A percentile compares a stretch with the other conserved stretches of the same genome.
These are phyloP conservation scores for Pythium coloratum DNA, from an alignment of 352 stramenopile genomes.

Conservation along the genomic window DNA sequence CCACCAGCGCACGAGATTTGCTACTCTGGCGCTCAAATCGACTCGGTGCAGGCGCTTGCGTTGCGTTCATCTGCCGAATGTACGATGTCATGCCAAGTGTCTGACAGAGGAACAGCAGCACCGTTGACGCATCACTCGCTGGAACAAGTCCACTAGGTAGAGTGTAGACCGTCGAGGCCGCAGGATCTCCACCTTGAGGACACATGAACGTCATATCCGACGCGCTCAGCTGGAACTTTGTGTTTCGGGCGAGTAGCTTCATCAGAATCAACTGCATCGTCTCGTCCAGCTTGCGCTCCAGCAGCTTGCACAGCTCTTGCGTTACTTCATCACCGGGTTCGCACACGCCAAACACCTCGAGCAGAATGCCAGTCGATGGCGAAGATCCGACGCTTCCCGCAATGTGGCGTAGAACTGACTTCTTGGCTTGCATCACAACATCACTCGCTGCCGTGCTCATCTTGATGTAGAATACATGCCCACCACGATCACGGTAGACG, in stretches of 20 bases:
- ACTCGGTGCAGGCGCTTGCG: background rate
- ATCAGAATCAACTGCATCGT: slow-evolving; percentile 84
- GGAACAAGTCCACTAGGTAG: slow-evolving; percentile 23
- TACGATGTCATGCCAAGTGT: slow-evolving; percentile 34
- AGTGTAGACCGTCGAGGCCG: slow-evolving; percentile 46
- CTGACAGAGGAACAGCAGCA: slow-evolving; percentile 34
- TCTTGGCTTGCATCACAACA: slow-evolving; percentile 7
- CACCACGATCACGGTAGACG: slow-evolving; percentile 82
- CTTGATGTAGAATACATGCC: slow-evolving; percentile 90
- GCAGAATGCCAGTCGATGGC: slow-evolving; percentile 45
- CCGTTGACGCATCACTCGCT: slow-evolving; percentile 11
- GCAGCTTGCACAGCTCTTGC: slow-evolving; percentile 70
- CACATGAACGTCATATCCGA: slow-evolving; percentile 80
- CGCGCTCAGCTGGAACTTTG: slow-evolving; percentile 79
- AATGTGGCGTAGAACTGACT: background rate
- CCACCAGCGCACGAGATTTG: background rate
- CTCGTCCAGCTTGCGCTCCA: slow-evolving; percentile 88
- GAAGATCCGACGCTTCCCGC: slow-evolving; percentile 6
- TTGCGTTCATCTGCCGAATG: slow-evolving; percentile 28
- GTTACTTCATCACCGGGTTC: slow-evolving; percentile 81
- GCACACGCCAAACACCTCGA: slow-evolving; percentile 86
- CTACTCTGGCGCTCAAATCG: slow-evolving; percentile 22
- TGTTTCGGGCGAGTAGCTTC: slow-evolving; percentile 83
- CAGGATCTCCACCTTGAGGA: slow-evolving; percentile 41
- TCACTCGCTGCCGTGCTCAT: slow-evolving; percentile 42